Evolutionary conservation across 169 alveolate species (phyloP), one percentile per base, ranked within the genome.

Genomic region (Cardiosporidium cionae): DNA sequence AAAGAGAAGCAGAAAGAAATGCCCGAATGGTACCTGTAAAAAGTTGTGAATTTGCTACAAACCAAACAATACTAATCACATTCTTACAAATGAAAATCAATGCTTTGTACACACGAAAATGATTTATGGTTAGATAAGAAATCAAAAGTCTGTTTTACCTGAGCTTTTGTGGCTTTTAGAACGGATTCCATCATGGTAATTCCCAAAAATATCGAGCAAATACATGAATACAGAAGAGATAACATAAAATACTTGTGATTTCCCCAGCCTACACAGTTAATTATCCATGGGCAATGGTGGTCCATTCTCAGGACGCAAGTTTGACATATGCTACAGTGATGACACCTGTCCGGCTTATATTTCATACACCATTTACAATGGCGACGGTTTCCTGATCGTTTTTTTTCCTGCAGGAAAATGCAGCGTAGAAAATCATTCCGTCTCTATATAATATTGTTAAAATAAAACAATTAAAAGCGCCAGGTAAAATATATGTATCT

Each of bases 331-430:
- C 93, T 83, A 70, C 97, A 93, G 78, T 93, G 97, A 65, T 91
- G 94, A 31, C 93, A 78, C 34, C 97, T 80, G 69, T 92, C 97
- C 3, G 98, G 98, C 77, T 92, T 93, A 81, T 90, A 90, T 73
- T 25, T 84, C 79, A 87, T 86, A 68, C 98, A 94, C 85, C 89
- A 91, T 52, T 92, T 80, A 82, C 98, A 94, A 80, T 91, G 91
- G 69, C 98, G 77, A 36, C 98, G 90, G 86, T 52, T 79, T 0
- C 84, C 84, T n/a, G 70, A 52, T 83, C 97, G 89, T 68, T 94
- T 87, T 44, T 95, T 96, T 58, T 95, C 95, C 76, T 96, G 98
- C 31, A 97, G 98, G 68, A 90, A 81, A 93, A 92, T 7, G 98
- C 98, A 62, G 23, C 9, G 9, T 5, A 9, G 68, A 44, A 44